phyloP scores from a whole-genome alignment of 768 basidiomycete genomes.

The Chalciporus piperatus region DNA sequence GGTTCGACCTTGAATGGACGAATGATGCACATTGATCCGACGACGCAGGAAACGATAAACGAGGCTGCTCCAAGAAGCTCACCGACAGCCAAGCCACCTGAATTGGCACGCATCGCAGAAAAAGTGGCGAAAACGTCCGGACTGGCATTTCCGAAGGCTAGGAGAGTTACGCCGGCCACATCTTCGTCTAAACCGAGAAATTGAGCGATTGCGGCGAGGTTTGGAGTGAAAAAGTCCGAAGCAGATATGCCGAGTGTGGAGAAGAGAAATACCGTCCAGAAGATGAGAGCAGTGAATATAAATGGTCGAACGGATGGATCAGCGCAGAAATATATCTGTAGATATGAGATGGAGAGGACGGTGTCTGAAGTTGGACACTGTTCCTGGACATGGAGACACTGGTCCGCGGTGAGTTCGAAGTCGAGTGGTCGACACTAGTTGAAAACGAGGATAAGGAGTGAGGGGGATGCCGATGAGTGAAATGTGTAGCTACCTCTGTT shows the following conservation, averaged over 20 bases:
- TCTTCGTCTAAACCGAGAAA: slow-evolving; percentile 87
- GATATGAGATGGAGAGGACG: slow-evolving; percentile 67
- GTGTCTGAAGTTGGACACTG: slow-evolving; percentile 60
- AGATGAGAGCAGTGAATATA: slow-evolving; percentile 57
- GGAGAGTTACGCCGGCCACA: slow-evolving; percentile 93
- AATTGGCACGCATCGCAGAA: slow-evolving; percentile 81
- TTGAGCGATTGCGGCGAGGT: slow-evolving; percentile 85
- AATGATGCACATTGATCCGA: slow-evolving; percentile 97
- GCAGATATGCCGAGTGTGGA: slow-evolving; percentile 94
- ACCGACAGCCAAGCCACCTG: slow-evolving; percentile 89
- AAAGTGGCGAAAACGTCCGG: slow-evolving; percentile 97
- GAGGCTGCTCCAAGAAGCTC: slow-evolving; percentile 93
- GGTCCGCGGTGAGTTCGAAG: slow-evolving; percentile 43
- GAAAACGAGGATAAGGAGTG: not conserved
- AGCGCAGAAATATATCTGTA: slow-evolving; percentile 70
- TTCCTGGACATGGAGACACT: slow-evolving; percentile 63
- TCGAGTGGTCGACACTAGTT: slow-evolving; percentile 65
- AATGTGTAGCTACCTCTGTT: slow-evolving; percentile 5
- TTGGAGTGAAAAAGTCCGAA: slow-evolving; percentile 97
- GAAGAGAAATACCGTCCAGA: slow-evolving; percentile 92
- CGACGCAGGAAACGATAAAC: slow-evolving; percentile 95
- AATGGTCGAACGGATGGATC: slow-evolving; percentile 51
- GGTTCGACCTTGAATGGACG: slow-evolving; percentile 86
- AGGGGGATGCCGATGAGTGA: not conserved
- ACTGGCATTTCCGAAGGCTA: slow-evolving; percentile 96